Evolutionary conservation across 257 asterid genomes (phyloP).

Genomic region (Eucommia ulmoides): DNA sequence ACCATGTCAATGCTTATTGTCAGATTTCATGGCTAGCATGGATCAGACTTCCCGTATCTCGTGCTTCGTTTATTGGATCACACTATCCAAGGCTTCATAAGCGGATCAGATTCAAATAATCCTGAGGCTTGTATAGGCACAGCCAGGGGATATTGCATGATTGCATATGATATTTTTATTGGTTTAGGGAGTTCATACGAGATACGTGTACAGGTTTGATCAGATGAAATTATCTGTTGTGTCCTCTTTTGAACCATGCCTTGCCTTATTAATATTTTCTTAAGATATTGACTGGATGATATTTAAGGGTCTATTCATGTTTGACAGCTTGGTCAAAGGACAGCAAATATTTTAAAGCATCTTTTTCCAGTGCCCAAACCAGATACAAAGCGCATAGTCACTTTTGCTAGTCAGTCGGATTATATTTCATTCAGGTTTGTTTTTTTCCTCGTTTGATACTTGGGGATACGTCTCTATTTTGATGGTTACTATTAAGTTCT

Average conservation of each 20-base stretch:
- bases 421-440: constrained; percentile 83
- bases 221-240: too few species aligned
- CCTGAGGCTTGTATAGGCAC: too few species aligned
- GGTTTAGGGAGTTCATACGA: too few species aligned
- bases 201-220: too few species aligned
- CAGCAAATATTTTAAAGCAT: constrained; percentile 72
- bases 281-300: background rate
- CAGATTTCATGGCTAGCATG: background rate
- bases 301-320: constrained; percentile 11
- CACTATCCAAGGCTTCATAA: too few species aligned
- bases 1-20: background rate
- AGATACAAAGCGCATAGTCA: constrained; percentile 71
- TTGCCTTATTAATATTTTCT: too few species aligned
- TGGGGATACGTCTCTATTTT: background rate
- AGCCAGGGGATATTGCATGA: too few species aligned
- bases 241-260: too few species aligned
- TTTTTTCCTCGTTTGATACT: background rate
- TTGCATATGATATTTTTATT: too few species aligned
- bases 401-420: constrained; percentile 73
- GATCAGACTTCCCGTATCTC: background rate
- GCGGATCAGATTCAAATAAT: too few species aligned
- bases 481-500: too few species aligned
- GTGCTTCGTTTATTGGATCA: too few species aligned
- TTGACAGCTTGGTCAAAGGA: constrained; percentile 77
- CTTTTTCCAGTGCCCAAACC: constrained; percentile 95